phyloP scores from a whole-genome alignment of 345 rosid species.

The Aquilaria sinensis region DNA sequence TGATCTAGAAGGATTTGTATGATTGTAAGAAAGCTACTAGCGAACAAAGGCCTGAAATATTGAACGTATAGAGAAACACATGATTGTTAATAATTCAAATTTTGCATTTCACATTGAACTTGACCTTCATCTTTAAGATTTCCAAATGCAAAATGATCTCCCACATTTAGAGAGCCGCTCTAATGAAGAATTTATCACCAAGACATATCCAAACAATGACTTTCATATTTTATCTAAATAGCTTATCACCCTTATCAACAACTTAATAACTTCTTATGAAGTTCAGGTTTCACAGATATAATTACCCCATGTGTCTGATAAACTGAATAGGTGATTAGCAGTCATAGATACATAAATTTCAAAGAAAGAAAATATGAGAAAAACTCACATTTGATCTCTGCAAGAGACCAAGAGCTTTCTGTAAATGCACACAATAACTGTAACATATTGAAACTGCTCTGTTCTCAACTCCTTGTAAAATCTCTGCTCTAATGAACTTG shows the following conservation, averaged over 20 bases:
- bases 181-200: not conserved
- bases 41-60: constrained; percentile 63
- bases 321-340: not conserved
- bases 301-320: no score
- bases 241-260: no score
- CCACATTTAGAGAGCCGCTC: not conserved
- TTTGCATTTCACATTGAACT: not conserved
- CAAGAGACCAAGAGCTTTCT: constrained; percentile 56
- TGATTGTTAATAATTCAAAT: not conserved
- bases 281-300: no score
- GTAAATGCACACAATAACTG: constrained; percentile 57
- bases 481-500: constrained; percentile 67
- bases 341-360: not conserved
- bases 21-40: constrained; percentile 66
- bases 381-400: constrained; percentile 66
- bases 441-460: constrained; percentile 54
- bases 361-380: constrained; percentile 6
- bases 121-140: not conserved
- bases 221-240: no score
- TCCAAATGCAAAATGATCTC: not conserved
- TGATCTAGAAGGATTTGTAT: constrained; percentile 65
- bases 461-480: constrained; percentile 71
- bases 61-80: constrained; percentile 5
- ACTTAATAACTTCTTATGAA: no score
- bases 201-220: not conserved